These are phyloP conservation scores for Saccharomyces hybrid DNA, from an alignment of 1,139 yeast species.

Conservation along the genomic window DNA sequence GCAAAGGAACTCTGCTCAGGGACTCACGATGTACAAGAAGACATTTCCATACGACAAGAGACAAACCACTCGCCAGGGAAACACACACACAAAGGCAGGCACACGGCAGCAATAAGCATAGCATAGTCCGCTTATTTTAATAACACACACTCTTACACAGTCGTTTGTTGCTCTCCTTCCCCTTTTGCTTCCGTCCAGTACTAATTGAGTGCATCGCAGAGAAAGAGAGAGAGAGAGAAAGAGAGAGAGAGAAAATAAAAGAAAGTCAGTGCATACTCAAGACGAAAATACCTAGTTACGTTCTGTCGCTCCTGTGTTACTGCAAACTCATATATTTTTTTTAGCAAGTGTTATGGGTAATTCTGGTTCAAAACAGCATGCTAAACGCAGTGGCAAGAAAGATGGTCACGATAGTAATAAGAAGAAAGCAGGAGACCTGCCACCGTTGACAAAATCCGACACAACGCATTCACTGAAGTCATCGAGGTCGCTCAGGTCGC, in stretches of 20 bases:
- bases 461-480: constrained; percentile 47
- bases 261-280: too few species aligned
- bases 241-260: too few species aligned
- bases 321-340: background rate
- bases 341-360: constrained; percentile 23
- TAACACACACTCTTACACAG: too few species aligned
- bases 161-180: background rate
- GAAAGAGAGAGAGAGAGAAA: background rate
- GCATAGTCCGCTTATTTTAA: too few species aligned
- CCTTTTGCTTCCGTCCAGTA: background rate
- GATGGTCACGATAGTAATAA: constrained; percentile 12
- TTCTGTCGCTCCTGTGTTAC: background rate
- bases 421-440: constrained; percentile 32
- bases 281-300: background rate
- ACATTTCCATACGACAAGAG: background rate
- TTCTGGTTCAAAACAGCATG: constrained; percentile 22
- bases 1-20: background rate
- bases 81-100: background rate
- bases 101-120: background rate
- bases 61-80: background rate
- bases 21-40: background rate
- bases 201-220: background rate
- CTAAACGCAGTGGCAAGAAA: constrained; percentile 13
- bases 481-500: constrained; percentile 41
- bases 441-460: constrained; percentile 43